Evolutionary conservation across 1,284 basidiomycete genomes (phyloP), one percentile per base, ranked within the genome.

Genomic region (Ganoderma resinaceum): DNA sequence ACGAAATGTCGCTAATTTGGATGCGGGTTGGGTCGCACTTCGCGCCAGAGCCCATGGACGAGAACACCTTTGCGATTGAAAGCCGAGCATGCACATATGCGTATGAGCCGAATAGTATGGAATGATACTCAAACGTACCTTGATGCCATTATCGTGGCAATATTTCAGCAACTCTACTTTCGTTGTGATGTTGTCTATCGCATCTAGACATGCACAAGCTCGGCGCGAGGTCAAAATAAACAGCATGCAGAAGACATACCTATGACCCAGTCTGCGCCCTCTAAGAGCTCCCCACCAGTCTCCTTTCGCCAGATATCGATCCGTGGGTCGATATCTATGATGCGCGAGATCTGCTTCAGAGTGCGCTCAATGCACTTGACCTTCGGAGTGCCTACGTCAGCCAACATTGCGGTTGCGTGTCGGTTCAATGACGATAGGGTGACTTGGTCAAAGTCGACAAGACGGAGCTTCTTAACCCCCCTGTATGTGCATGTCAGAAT

Each of bases 41-140:
- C 8, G 97, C 95, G n/a, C 97, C 93, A 0, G 97, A 95, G 53
- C 98, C 98, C 95, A 99, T 98, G 23, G 95, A 96, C 1, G 96
- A 95, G 80, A 99, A 98, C 23, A 98, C 93, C 91, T 93, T 70
- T 3, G n/a, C 11, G n/a, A 23, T 9, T 11, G 8, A 23, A 46
- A 46, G n/a, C n/a, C n/a, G 23, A 23, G 8, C 3, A 23, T 23
- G n/a, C 43, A 9, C 23, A 23, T 11, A 23, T 46, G 7, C 7
- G n/a, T 46, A 23, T 46, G n/a, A 23, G 43, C 9, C 20, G 43
- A 46, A 23, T 23, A 53, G 49, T 26, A 53, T 38, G 70, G 62
- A 58, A 52, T 23, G 11, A 59, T 14, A 58, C 62, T 61, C 26
- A 18, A n/a, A 64, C 78, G 2, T 65, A 91, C 92, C 83, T 94